Percentiles rank a stretch among this genome's conserved stretches.
Evolutionary conservation across 768 basidiomycete species (phyloP).

Genomic region (Termitomyces sp.): DNA sequence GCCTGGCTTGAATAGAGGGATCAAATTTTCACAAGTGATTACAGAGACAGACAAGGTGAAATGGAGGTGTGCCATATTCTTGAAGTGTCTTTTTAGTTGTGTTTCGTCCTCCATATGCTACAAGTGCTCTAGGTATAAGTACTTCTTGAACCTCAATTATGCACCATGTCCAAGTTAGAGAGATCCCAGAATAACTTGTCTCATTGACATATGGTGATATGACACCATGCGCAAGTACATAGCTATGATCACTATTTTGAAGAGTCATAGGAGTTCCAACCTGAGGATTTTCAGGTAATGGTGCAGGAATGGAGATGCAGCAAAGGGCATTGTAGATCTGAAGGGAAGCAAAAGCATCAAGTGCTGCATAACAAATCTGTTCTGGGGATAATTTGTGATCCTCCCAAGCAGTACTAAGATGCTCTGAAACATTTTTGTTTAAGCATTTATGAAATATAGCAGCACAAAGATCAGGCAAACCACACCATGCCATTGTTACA

Average conservation of each 20-base stretch:
- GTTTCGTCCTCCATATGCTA: not conserved
- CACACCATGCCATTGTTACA: slow-evolving; percentile 11
- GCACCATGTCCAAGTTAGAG: not conserved
- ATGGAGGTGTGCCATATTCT: not conserved
- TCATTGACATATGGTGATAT: not conserved
- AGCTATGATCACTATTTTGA: not conserved
- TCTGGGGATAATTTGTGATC: slow-evolving; percentile 7
- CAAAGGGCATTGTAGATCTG: slow-evolving; percentile 11
- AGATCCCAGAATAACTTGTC: not conserved
- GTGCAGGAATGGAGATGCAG: not conserved
- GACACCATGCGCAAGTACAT: not conserved
- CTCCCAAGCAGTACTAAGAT: slow-evolving; percentile 18
- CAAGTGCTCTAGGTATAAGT: not conserved
- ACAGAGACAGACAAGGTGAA: not conserved
- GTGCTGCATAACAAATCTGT: slow-evolving; percentile 18
- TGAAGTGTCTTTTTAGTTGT: not conserved
- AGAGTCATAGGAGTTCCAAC: not conserved
- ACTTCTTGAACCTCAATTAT: slow-evolving; percentile 1
- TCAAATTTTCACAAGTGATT: no score
- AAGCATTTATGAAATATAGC: slow-evolving; percentile 19
- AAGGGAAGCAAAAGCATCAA: slow-evolving; percentile 15
- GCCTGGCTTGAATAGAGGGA: no score
- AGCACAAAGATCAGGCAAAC: slow-evolving; percentile 28
- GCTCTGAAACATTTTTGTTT: slow-evolving; percentile 15
- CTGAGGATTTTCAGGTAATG: not conserved